Percentiles rank a stretch among this genome's conserved stretches.
Conservation (phyloP, 108 stramenopile species). For the Fragilaria crotonensis region DNA sequence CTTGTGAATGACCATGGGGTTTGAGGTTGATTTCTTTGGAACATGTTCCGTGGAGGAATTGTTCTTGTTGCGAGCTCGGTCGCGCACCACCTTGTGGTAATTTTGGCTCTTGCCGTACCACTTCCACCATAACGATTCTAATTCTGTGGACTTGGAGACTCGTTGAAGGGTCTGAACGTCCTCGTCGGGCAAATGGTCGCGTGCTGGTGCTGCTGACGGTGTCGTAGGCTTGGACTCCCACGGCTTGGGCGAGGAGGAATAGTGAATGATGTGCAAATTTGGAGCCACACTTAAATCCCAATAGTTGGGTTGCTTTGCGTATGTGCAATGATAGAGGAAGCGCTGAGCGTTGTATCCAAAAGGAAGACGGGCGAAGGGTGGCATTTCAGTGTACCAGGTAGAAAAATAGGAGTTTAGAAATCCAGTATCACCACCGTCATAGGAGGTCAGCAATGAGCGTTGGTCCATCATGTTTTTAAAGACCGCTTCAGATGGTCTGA, state of each 20-base stretch:
- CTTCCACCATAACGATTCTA: conserved; percentile 35
- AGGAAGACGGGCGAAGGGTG: conserved; percentile 49
- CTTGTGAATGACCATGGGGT: conserved; percentile 17
- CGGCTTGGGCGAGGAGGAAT: conserved; percentile 71
- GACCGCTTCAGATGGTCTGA: conserved; percentile 48
- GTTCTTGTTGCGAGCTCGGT: not conserved
- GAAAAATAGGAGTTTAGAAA: conserved; percentile 80
- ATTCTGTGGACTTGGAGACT: conserved; percentile 2
- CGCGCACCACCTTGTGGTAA: conserved; percentile 9
- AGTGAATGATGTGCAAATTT: conserved; percentile 65
- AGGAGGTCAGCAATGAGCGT: conserved; percentile 26
- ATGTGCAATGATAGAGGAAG: conserved; percentile 65
- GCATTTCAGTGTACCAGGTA: conserved; percentile 55
- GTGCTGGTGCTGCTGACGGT: no score
- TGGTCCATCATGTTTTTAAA: conserved; percentile 40
- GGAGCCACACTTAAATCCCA: conserved; percentile 56
- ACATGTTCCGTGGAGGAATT: conserved; percentile 1
- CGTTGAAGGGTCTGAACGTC: conserved; percentile 6
- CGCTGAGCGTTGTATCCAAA: conserved; percentile 81
- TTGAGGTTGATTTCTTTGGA: conserved; percentile 1
- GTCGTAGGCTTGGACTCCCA: conserved; percentile 60
- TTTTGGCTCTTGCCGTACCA: conserved; percentile 36
- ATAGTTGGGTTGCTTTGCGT: conserved; percentile 49
- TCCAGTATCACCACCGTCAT: conserved; percentile 87
- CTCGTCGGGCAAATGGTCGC: conserved; percentile 9